These are phyloP conservation scores for Skeletonema potamos DNA, from an alignment of 108 stramenopile species.

Conservation along the genomic window DNA sequence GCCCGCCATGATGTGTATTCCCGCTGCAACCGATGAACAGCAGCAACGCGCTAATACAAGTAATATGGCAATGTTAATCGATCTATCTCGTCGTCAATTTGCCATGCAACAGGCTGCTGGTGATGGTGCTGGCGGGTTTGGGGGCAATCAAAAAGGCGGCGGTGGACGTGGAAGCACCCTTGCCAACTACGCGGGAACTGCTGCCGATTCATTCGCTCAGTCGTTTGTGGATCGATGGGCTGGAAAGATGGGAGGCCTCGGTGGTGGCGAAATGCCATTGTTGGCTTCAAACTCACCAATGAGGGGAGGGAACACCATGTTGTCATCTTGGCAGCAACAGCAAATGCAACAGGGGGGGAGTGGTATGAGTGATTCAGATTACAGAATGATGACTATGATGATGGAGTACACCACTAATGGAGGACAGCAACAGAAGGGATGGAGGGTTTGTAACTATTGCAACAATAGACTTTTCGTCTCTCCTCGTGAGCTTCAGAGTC, in stretches of 20 bases:
- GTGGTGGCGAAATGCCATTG: neutral
- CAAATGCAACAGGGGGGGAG: slow-evolving; percentile 2
- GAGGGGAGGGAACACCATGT: neutral
- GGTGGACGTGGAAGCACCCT: neutral
- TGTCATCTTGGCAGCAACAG: slow-evolving; percentile 17
- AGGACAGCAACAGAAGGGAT: neutral
- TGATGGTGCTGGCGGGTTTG: neutral
- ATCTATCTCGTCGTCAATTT: neutral
- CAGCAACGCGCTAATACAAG: neutral
- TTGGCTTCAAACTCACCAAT: neutral
- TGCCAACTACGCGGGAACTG: slow-evolving; percentile 28
- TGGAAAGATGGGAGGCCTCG: neutral
- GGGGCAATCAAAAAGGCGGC: neutral
- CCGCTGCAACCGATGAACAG: neutral
- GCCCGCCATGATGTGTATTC: neutral
- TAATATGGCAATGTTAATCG: neutral
- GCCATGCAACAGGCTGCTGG: neutral
- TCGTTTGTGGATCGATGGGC: slow-evolving; percentile 47
- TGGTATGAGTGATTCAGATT: slow-evolving; percentile 2
- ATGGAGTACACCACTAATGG: slow-evolving; percentile 9
- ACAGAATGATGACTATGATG: neutral
- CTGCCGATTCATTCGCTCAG: slow-evolving; percentile 41
- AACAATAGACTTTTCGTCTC: slow-evolving; percentile 13
- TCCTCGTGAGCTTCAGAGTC: slow-evolving; percentile 5
- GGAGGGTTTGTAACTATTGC: slow-evolving; percentile 20